Conservation (phyloP, 306 rosid species). For the Macrotyloma uniflorum region DNA sequence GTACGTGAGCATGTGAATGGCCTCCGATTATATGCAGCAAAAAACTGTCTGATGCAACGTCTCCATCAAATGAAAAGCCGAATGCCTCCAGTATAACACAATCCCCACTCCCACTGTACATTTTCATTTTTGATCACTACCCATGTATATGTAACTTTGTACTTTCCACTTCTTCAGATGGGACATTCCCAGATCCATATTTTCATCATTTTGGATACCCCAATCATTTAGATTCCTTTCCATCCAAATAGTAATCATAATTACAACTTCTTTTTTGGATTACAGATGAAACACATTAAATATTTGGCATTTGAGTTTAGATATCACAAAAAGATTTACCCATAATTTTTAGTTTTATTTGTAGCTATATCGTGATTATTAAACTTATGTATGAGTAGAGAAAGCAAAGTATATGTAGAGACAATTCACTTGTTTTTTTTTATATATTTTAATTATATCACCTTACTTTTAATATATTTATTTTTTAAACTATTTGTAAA, state of each 20-base stretch:
- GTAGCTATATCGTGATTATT: not conserved
- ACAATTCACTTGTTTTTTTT: too few species aligned
- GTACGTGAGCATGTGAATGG: slow-evolving; percentile 34
- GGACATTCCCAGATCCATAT: slow-evolving; percentile 20
- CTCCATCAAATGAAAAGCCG: slow-evolving; percentile 31
- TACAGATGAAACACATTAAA: too few species aligned
- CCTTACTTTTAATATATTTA: too few species aligned
- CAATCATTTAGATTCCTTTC: not conserved
- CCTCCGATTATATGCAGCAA: slow-evolving; percentile 27
- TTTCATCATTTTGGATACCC: slow-evolving; percentile 2
- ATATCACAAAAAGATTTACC: not conserved
- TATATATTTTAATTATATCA: too few species aligned
- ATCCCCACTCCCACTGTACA: not conserved
- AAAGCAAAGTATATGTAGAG: too few species aligned
- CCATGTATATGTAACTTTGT: not conserved
- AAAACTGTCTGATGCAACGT: slow-evolving; percentile 35
- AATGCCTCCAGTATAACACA: not conserved
- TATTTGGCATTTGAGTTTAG: too few species aligned
- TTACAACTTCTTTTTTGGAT: not conserved
- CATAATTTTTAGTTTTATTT: not conserved
- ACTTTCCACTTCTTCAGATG: not conserved
- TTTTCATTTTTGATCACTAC: not conserved
- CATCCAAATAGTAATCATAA: not conserved
- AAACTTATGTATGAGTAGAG: too few species aligned
- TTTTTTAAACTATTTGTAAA: too few species aligned